A percentile compares a stretch with the other conserved stretches of the same genome.
These are phyloP conservation scores for Monilinia laxa DNA, from an alignment of 2,329 filamentous ascomycete genomes.

Conservation along the genomic window DNA sequence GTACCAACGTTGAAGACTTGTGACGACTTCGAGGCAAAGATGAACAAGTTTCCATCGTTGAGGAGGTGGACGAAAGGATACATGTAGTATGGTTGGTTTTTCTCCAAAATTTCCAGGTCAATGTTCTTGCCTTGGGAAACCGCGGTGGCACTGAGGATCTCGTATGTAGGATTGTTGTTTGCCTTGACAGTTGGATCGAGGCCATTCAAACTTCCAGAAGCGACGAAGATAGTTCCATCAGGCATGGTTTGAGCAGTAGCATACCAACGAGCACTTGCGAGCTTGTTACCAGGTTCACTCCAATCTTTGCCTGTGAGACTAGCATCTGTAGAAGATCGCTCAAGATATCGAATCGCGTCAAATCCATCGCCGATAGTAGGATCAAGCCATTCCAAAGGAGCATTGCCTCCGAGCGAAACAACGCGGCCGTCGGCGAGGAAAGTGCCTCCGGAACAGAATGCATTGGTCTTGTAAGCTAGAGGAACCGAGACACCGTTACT, in stretches of 20 bases:
- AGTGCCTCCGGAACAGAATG: constrained; percentile 60
- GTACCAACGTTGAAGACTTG: constrained; percentile 54
- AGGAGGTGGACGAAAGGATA: constrained; percentile 62
- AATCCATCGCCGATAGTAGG: constrained; percentile 60
- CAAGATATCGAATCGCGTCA: constrained; percentile 55
- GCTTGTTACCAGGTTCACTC: constrained; percentile 55
- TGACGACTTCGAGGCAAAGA: constrained; percentile 56
- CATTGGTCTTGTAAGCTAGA: constrained; percentile 55
- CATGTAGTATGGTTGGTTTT: constrained; percentile 63
- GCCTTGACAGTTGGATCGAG: constrained; percentile 52
- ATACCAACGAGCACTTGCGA: constrained; percentile 59
- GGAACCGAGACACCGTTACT: constrained; percentile 47
- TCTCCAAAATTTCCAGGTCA: constrained; percentile 53
- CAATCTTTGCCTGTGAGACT: constrained; percentile 51
- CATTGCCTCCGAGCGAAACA: constrained; percentile 58
- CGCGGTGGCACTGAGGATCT: constrained; percentile 53
- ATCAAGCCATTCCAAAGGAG: constrained; percentile 54
- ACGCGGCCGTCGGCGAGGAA: constrained; percentile 58
- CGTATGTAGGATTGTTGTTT: constrained; percentile 65
- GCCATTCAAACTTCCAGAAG: constrained; percentile 59
- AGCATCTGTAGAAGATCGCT: constrained; percentile 48
- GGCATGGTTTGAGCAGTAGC: constrained; percentile 58
- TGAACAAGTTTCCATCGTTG: constrained; percentile 55
- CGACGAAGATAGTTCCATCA: constrained; percentile 58
- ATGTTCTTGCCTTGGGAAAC: constrained; percentile 49